Base-by-base conservation (phyloP, 2,329 filamentous ascomycete species). In the Bipolaris sorokiniana region DNA sequence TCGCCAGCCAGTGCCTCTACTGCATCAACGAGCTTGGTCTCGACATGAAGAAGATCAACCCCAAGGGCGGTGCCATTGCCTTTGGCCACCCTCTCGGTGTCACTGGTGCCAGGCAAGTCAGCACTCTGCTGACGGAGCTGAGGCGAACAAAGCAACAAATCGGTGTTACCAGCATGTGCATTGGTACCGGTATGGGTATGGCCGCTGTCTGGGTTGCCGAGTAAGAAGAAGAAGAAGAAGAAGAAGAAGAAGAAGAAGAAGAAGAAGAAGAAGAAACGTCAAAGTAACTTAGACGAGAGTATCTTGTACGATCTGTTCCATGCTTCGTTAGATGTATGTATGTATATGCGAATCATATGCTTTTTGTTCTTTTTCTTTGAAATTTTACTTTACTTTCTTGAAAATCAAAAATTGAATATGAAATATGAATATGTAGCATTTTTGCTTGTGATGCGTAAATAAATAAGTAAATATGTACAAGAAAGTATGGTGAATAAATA, bases 131-230 rank as follows among this genome's bases (percentile, higher is more conserved):
- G 63, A 96, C 92, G 66, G 94, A 98, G 85, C 81, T 98, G 68
- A 90, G 86, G 84, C 84, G 94, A 75, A 95, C 87, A 51, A 87
- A 88, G 56, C 85, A 95, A 84, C 90, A 90, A 84, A 81, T 98
- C 60, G 95, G 95, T 49, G 87, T 97, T 40, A 97, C 92, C 28
- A 94, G 90, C 77, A 98, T 98, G 95, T 99, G 95, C 76, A 81
- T 98, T 48, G 95, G 94, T 49, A 98, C 94, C 2, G 94, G 73
- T 22, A 98, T 98, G 95, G 94, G 94, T 50, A 96, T 97, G 92
- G 93, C 92, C 55, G 92, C 93, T 59, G 89, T 97, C 58, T 97
- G 93, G 92, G 93, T 97, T 65, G 91, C 92, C 3, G 93, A 97
- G 83, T 96, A 91, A 75, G 23, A 31, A 31, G 3, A 10, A 9